phyloP scores from a whole-genome alignment of 176 grass and related monocot species.

The Musa troglodytarum region DNA sequence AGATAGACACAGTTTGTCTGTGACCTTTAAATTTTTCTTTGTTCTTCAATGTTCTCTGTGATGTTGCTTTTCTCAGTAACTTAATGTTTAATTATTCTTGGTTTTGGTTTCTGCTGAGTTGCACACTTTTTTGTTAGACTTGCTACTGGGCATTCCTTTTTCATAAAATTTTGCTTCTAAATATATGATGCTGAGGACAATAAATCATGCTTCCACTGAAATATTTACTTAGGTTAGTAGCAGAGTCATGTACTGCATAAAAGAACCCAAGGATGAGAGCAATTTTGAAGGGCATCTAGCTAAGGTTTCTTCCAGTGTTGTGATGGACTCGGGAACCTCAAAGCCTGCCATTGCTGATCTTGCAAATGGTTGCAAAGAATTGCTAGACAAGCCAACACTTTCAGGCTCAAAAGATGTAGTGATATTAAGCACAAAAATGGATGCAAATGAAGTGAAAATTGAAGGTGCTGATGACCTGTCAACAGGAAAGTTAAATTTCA shows the following conservation, averaged over 20 bases:
- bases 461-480: constrained; percentile 24
- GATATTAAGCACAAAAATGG: constrained; percentile 29
- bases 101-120: not conserved
- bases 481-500: constrained; percentile 9
- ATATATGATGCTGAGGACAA: not conserved
- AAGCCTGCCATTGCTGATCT: constrained; percentile 11
- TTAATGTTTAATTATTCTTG: not conserved
- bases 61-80: not conserved
- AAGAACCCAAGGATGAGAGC: constrained; percentile 39
- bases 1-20: not conserved
- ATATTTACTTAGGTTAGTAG: constrained; percentile 11
- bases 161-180: not conserved
- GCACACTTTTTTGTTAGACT: not conserved
- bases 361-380: constrained; percentile 6
- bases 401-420: constrained; percentile 20
- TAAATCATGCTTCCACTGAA: not conserved
- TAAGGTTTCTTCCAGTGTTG: constrained; percentile 19
- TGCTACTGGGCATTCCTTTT: not conserved
- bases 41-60: not conserved
- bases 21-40: too few relatives aligned
- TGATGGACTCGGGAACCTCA: constrained; percentile 32
- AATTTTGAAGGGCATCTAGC: constrained; percentile 31
- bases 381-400: constrained; percentile 6
- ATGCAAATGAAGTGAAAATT: constrained; percentile 32
- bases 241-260: constrained; percentile 22